Evolutionary conservation across 257 asterid species (phyloP).

Genomic region (Voacanga thouarsii): DNA sequence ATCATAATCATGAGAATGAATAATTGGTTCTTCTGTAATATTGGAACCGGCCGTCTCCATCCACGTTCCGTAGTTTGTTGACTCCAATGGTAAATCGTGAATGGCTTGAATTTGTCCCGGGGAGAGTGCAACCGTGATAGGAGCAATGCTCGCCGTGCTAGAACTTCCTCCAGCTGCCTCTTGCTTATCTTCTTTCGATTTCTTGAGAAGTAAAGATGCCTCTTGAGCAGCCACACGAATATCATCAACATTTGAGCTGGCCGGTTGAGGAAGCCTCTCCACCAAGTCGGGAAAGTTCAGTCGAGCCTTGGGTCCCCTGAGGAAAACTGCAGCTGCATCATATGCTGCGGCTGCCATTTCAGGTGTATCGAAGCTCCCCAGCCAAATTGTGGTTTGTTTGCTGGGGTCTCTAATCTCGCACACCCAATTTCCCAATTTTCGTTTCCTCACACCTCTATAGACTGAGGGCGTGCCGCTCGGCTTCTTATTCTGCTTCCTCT

Average conservation of each 20-base stretch:
- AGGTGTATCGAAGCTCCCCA: slow-evolving; percentile 45
- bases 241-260: slow-evolving; percentile 24
- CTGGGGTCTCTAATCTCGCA: slow-evolving; percentile 46
- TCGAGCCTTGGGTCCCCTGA: slow-evolving; percentile 31
- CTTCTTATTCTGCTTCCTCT: neutral
- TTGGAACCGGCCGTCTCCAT: slow-evolving; percentile 2
- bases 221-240: slow-evolving; percentile 35
- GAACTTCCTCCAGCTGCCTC: slow-evolving; percentile 7
- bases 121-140: slow-evolving; percentile 28
- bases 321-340: slow-evolving; percentile 39
- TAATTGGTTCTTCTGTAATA: neutral
- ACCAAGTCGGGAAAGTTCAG: slow-evolving; percentile 38
- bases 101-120: slow-evolving; percentile 38
- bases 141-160: neutral
- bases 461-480: slow-evolving; percentile 19
- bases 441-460: slow-evolving; percentile 39
- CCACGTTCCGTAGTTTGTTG: slow-evolving; percentile 29
- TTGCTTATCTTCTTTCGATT: neutral
- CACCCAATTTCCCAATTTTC: slow-evolving; percentile 54
- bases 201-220: neutral
- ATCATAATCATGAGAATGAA: slow-evolving; percentile 2
- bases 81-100: slow-evolving; percentile 36
- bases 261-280: slow-evolving; percentile 25
- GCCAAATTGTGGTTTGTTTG: slow-evolving; percentile 38
- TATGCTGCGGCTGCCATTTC: slow-evolving; percentile 46